These are phyloP conservation scores for Xylariomycetidae sp. DNA, from an alignment of 2,329 filamentous ascomycete species.

Conservation along the genomic window DNA sequence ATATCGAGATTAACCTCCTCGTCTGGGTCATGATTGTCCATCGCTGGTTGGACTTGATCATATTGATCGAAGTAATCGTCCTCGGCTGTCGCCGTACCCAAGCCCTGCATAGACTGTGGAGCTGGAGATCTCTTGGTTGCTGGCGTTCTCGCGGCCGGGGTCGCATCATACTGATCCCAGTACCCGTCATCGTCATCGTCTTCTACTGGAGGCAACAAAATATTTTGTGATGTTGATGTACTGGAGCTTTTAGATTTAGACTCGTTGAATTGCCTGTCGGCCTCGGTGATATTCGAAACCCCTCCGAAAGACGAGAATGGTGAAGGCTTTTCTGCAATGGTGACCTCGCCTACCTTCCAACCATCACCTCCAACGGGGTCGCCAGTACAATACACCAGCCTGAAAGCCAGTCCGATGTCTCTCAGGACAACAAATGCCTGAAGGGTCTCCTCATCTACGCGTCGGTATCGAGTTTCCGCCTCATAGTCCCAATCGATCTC, in stretches of 20 bases:
- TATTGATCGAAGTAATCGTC: slow-evolving; percentile 75
- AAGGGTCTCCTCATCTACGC: slow-evolving; percentile 72
- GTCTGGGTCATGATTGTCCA: slow-evolving; percentile 79
- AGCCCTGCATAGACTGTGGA: slow-evolving; percentile 35
- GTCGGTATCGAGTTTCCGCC: slow-evolving; percentile 56
- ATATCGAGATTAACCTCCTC: slow-evolving; percentile 46
- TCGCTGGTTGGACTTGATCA: slow-evolving; percentile 60
- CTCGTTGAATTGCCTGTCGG: slow-evolving; percentile 51
- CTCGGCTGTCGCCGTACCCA: slow-evolving; percentile 41
- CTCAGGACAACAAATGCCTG: slow-evolving; percentile 60
- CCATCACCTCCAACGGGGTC: slow-evolving; percentile 60
- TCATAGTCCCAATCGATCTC: slow-evolving; percentile 68
- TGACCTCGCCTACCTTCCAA: slow-evolving; percentile 71
- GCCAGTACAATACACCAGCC: slow-evolving; percentile 64
- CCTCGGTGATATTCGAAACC: slow-evolving; percentile 48
- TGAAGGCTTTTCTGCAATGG: slow-evolving; percentile 50
- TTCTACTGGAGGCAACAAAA: too few species aligned
- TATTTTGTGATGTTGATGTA: slow-evolving; percentile 6
- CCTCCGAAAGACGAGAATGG: slow-evolving; percentile 53
- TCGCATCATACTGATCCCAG: slow-evolving; percentile 74
- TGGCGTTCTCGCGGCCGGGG: slow-evolving; percentile 59
- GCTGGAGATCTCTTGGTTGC: slow-evolving; percentile 59
- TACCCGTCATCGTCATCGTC: slow-evolving; percentile 74
- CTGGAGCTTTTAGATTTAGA: slow-evolving; percentile 21
- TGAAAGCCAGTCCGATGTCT: slow-evolving; percentile 59